These are phyloP conservation scores for Kingdonia uniflora DNA, from an alignment of 164 flowering plant genomes.

Conservation along the genomic window DNA sequence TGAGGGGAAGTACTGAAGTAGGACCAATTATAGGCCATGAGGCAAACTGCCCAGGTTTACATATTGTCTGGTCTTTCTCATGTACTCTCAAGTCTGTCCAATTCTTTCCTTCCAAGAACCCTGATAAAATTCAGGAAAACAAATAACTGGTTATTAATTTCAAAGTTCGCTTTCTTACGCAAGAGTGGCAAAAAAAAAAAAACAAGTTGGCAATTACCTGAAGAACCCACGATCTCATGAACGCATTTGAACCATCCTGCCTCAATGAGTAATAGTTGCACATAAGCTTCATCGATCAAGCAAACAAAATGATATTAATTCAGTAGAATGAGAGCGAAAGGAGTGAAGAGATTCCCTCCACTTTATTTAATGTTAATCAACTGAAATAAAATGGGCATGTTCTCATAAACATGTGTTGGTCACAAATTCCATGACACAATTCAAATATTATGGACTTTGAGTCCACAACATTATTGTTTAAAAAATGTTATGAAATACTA, in stretches of 20 bases:
- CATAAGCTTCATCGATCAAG: slow-evolving; percentile 60
- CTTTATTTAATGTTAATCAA: too few species aligned
- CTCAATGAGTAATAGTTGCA: slow-evolving; percentile 91
- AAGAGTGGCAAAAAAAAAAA: background rate
- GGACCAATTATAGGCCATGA: slow-evolving; percentile 79
- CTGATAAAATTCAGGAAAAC: too few species aligned
- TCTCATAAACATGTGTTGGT: too few species aligned
- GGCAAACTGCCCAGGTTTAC: slow-evolving; percentile 85
- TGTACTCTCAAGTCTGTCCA: slow-evolving; percentile 80
- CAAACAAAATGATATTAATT: background rate
- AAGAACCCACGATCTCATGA: slow-evolving; percentile 63
- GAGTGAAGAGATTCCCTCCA: too few species aligned
- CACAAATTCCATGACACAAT: too few species aligned
- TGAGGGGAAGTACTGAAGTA: slow-evolving; percentile 63
- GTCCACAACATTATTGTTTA: too few species aligned
- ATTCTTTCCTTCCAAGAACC: slow-evolving; percentile 70
- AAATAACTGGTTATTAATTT: background rate
- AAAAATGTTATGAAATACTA: too few species aligned
- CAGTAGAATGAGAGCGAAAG: too few species aligned
- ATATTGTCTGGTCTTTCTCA: slow-evolving; percentile 70
- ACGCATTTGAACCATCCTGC: slow-evolving; percentile 88
- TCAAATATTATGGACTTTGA: too few species aligned
- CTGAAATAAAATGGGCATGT: too few species aligned
- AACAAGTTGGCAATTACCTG: slow-evolving; percentile 48
- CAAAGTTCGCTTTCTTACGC: background rate